Base-by-base conservation (phyloP, 768 basidiomycete genomes). In the Xerocomellus amylosporus region DNA sequence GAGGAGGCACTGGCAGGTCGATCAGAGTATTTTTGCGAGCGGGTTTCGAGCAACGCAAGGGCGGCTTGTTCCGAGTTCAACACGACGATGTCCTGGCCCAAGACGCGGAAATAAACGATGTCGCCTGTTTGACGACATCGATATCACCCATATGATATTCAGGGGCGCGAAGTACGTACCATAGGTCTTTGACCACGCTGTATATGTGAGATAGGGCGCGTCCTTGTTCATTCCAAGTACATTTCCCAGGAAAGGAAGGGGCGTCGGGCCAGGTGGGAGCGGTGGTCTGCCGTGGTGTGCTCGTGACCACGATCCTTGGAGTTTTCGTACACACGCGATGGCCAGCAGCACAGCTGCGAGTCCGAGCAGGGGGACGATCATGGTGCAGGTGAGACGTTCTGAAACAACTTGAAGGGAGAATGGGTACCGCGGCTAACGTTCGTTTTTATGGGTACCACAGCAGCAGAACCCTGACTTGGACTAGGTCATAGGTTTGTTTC, bases 1-100 rank as follows among this genome's bases (percentile, higher is more conserved):
- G 13, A 13, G n/a, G n/a, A 38, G 2, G n/a, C 24, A 4, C 24
- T 24, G 24, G 24, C 37, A n/a, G 37, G n/a, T 4, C 37, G 37
- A 38, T 38, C 37, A n/a, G 37, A 38, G 37, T 38, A 38, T 9
- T 17, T 38, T 38, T n/a, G 15, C 8, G n/a, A 38, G 37, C n/a
- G 37, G n/a, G 2, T 38, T 38, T 38, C 37, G 37, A 38, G 37
- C 37, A 38, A 38, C 4, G n/a, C 36, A 37, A n/a, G 17, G 15
- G 15, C 36, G 13, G 71, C 75, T 57, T 78, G 68, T 54, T 76
- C 62, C 61, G 74, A 75, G 67, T 78, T 82, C 42, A 85, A 63
- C 44, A 84, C 69, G 47, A 84, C 58, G 64, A 83, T 72, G 3
- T 78, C 71, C 54, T 78, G 74, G 33, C 75, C 72, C 47, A 84